Base-by-base conservation (phyloP, 179 eudicot genomes). In the Corrigiola litoralis region DNA sequence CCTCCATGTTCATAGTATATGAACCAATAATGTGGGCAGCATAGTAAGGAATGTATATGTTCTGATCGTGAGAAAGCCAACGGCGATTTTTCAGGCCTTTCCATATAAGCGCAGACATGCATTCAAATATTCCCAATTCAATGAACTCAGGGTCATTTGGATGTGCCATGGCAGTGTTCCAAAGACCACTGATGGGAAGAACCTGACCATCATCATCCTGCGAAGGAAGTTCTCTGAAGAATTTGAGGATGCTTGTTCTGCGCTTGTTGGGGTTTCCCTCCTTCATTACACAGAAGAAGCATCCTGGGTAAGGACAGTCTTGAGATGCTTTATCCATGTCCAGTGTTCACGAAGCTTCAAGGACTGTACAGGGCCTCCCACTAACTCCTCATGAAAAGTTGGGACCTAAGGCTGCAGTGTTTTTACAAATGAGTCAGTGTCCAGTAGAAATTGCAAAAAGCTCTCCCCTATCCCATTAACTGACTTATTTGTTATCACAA, bases 121-220 rank as follows among this genome's bases (percentile, higher is more conserved):
- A 87, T 55, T 85, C 87, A 58, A 87, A 87, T 42, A 87, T 85
- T 12, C 95, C 95, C 72, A 87, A 65, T 64, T 85, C 90, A 38
- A 87, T 81, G 75, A 87, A 87, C 74, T 87, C 95, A 2, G 95
- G 90, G 61, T 87, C 95, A 61, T 87, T 87, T 29, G 95, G 95
- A 70, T 87, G 95, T 42, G 95, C 90, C 95, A 87, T 87, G 37
- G 95, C 95, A 40, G 95, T 87, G 74, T 87, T 87, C 95, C 95
- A 87, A 44, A 87, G 88, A 74, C 88, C 90, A 59, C 95, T 87
- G 34, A 87, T 87, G 27, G 90, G 95, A 58, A 87, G 88, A 69
- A 87, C 95, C 58, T 85, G 95, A 54, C 90, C 95, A 67, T 87
- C 95, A 37, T 85, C 95, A 57, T 87, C 95, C 61, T 87, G 95